Base-by-base conservation (phyloP, 495 filamentous ascomycete genomes). In the Lasiosphaeria miniovina region DNA sequence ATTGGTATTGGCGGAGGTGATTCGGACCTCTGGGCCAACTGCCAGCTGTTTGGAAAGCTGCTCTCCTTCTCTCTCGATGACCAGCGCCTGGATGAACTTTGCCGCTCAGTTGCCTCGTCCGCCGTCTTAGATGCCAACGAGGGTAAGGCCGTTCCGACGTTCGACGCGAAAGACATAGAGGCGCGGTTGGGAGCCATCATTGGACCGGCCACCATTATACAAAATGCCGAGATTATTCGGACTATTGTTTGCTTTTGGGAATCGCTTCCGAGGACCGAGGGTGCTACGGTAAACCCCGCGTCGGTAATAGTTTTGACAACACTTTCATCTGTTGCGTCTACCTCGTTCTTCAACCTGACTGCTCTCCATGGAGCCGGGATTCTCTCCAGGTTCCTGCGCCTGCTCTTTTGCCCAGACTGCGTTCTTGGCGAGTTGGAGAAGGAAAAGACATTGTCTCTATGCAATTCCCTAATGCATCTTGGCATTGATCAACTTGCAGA, bases 21-120 rank as follows among this genome's bases (percentile, higher is more conserved):
- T 41, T 77, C 80, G n/a, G 82, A 85, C 61, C 68, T 80, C 33
- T 82, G 78, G 72, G 84, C 86, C 55, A 82, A 83, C 60, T 86
- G 89, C 52, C 88, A 91, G 68, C 75, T 96, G 2, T 95, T 95
- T 74, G 91, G 91, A 14, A 84, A 86, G 62, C 82, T 97, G n/a
- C 77, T 97, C 54, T 85, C 89, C 6, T 92, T 93, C 67, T 86
- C 88, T 7, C 73, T 96, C 43, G 89, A 90, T 55, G 89, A 96
- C 68, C 85, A 89, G 68, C 79, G 82, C 6, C 73, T 89, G 41
- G 78, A 84, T 38, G 72, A 77, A 54, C 66, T 84, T 62, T 81
- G 75, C 57, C 70, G 73, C 40, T 74, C 75, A 14, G 69, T 73
- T 8, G 67, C 69, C 7, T 55, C 65, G 8, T 50, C 55, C 17